Evolutionary conservation across 2,329 filamentous ascomycete species (phyloP), one percentile per base, ranked within the genome.

Genomic region (Triangularia verruculosa): DNA sequence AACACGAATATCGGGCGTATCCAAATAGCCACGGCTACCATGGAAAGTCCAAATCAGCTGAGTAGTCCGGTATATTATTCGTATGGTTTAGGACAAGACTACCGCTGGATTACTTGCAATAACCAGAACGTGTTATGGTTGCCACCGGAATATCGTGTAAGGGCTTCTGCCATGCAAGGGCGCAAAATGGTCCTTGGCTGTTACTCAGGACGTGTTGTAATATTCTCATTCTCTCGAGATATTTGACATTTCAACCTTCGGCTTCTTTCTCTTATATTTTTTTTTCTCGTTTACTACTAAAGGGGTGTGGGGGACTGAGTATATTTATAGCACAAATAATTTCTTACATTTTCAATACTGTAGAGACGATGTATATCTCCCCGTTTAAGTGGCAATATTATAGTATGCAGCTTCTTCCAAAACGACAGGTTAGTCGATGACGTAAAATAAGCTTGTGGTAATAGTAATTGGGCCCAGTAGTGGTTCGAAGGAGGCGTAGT

Each of bases 101-200:
- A 22, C 11, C 54, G 53, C 13, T 65, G 57, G 61, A 61, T 65
- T 59, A 63, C 39, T 59, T 63, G 28, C 27, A 63, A 63, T 61
- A 57, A 58, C 53, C 1, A 55, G 28, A 57, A 63, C 11, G 57
- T 63, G 13, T 25, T 65, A 12, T 63, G 57, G 64, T 60, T 63
- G 52, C 64, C 57, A 57, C 13, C 39, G 15, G 56, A 63, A 59
- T 63, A 59, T 34, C 43, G 25, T 56, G 17, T 51, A 43, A 1
- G 0, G 1, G 57, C 57, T 17, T 57, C 24, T 17, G 24, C 30
- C 17, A 8, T 61, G 52, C 57, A 62, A 56, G 64, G 58, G 57
- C 39, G 27, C 53, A 61, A 57, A 58, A 59, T 63, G 54, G 39
- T 51, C 24, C 57, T 65, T 25, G 61, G 61, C n/a, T 63, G 61